Conservation (phyloP, 2,329 filamentous ascomycete genomes). For the Alternaria gansuensis region DNA sequence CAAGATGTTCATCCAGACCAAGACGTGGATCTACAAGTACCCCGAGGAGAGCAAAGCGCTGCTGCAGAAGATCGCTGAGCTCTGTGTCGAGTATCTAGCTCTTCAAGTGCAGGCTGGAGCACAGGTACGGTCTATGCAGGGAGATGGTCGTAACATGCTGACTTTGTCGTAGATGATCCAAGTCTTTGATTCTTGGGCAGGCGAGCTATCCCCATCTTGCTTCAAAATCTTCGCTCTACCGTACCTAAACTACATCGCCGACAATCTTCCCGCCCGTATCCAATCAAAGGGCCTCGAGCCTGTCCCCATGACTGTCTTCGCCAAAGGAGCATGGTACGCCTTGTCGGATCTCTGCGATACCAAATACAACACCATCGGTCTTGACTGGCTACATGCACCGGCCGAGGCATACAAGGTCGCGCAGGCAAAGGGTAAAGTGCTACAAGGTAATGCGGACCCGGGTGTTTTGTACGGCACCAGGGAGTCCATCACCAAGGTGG, state of each 20-base stretch:
- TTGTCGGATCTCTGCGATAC: constrained; percentile 86
- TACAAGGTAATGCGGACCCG: constrained; percentile 96
- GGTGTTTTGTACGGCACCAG: constrained; percentile 88
- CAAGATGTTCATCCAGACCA: constrained; percentile 91
- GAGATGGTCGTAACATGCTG: constrained; percentile 15
- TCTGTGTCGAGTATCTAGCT: constrained; percentile 94
- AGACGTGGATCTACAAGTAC: constrained; percentile 97
- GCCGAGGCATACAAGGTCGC: constrained; percentile 83
- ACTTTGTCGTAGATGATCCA: constrained; percentile 73
- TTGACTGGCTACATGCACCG: constrained; percentile 95
- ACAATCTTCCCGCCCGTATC: constrained; percentile 78
- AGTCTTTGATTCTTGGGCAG: constrained; percentile 98
- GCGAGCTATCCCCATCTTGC: constrained; percentile 83
- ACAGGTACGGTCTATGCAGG: constrained; percentile 64
- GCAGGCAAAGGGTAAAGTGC: constrained; percentile 72
- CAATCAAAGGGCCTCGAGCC: constrained; percentile 76
- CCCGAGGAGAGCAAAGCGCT: constrained; percentile 80
- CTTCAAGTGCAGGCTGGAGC: constrained; percentile 92
- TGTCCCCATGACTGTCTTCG: constrained; percentile 97
- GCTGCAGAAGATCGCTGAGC: constrained; percentile 88
- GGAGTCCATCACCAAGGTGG: constrained; percentile 80
- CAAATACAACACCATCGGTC: constrained; percentile 90
- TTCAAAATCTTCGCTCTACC: constrained; percentile 89
- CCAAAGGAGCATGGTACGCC: constrained; percentile 96
- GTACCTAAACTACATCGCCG: constrained; percentile 83